Base-by-base conservation (phyloP, 106 monocot species). In the Dactylorhiza incarnata region DNA sequence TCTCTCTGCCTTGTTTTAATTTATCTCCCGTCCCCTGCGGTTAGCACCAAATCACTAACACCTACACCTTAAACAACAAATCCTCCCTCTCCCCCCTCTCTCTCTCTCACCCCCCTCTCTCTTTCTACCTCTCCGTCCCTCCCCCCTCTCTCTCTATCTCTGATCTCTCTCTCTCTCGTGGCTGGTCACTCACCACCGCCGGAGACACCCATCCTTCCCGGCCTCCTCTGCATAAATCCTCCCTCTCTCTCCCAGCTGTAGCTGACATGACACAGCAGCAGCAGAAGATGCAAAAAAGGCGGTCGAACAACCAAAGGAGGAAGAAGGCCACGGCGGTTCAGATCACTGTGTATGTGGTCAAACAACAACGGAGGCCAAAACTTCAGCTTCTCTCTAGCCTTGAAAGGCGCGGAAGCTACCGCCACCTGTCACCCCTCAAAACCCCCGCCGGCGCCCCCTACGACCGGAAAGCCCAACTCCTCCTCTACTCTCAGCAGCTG, bases 381-480 rank as follows among this genome's bases (percentile, higher is more conserved):
- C 45, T 11, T 70, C 7, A 5, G n/a, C 15, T 13, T 15, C 45
- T 5, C 69, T 13, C 9, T 46, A 5, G 17, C 43, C 44, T 22
- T 5, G 1, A 44, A 16, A 2, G 1, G 19, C 8, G 10, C 23
- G 48, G 22, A 5, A 6, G 26, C 65, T 4, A 5, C 65, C 19
- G 13, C 72, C 72, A 22, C 47, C 71, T 16, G 8, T 14, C 13
- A 20, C 48, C 19, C 49, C n/a, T 22, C 59, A 16, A 6, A 7
- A 0, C 16, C 59, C 13, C 14, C 49, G 5, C 49, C 0, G 49
- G 72, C 10, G 49, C 13, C n/a, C 1, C 43, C 47, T 48, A 49
- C 6, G 48, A 72, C 49, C 48, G 72, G 72, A 72, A 72, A 23
- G 72, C 72, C 23, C 22, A 72, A 49, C 72, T 72, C 49, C 72